A percentile compares a stretch with the other conserved stretches of the same genome.
These are phyloP conservation scores for Glomus cerebriforme DNA, from an alignment of 192 early-diverging fungal species.

Conservation along the genomic window DNA sequence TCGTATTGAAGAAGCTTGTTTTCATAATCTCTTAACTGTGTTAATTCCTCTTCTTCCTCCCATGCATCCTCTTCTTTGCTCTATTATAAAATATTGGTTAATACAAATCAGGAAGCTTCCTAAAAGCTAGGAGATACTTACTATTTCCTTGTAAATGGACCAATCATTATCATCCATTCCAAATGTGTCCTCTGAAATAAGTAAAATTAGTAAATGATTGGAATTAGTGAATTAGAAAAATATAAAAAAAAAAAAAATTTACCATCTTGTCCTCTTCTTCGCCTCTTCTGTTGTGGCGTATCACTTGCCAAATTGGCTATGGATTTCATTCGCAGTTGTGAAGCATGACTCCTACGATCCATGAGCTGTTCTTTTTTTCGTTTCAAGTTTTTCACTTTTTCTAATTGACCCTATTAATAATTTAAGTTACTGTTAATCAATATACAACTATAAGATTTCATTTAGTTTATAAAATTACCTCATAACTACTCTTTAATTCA, in stretches of 20 bases:
- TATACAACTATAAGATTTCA: neutral
- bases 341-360: conserved; percentile 85
- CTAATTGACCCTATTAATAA: conserved; percentile 49
- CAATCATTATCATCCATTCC: conserved; percentile 93
- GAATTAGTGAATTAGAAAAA: neutral
- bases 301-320: conserved; percentile 83
- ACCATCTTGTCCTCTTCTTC: conserved; percentile 65
- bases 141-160: conserved; percentile 89
- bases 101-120: neutral
- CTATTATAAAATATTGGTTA: conserved; percentile 38
- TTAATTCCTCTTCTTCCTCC: conserved; percentile 75
- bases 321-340: conserved; percentile 81
- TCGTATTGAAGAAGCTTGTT: conserved; percentile 71
- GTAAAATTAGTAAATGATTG: neutral
- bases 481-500: conserved; percentile 63
- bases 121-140: conserved; percentile 40
- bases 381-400: conserved; percentile 69
- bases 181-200: conserved; percentile 80
- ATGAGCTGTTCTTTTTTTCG: conserved; percentile 74
- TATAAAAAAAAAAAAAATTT: neutral
- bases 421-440: neutral
- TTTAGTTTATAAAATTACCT: conserved; percentile 34
- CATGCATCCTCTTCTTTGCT: conserved; percentile 79
- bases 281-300: conserved; percentile 50
- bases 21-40: conserved; percentile 70